These are phyloP conservation scores for Ambrosia artemisiifolia DNA, from an alignment of 129 eudicot species.

Conservation along the genomic window DNA sequence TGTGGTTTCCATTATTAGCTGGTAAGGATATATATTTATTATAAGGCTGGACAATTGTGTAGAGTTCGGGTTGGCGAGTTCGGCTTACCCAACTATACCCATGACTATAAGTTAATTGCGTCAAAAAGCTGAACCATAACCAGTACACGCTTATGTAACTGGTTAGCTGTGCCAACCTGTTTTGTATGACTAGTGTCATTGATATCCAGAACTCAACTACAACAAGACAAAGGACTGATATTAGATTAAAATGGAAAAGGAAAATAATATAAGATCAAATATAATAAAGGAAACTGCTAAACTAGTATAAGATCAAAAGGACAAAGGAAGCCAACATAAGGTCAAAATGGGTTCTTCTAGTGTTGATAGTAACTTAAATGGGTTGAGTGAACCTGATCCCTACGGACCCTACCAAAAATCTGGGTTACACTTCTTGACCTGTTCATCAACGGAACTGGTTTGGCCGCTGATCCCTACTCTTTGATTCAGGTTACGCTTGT, in stretches of 20 bases:
- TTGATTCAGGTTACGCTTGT: neutral
- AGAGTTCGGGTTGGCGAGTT: neutral
- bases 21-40: slow-evolving; percentile 46
- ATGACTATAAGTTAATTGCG: neutral
- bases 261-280: neutral
- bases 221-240: neutral
- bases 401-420: neutral
- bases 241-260: neutral
- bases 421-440: too few species aligned
- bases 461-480: neutral
- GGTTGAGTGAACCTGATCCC: neutral
- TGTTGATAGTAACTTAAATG: neutral
- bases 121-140: neutral
- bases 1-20: slow-evolving; percentile 97
- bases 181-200: neutral
- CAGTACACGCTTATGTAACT: neutral
- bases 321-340: too few species aligned
- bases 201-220: neutral
- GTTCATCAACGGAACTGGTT: too few species aligned
- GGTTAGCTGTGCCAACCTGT: neutral
- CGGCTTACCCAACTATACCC: neutral
- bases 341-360: too few species aligned
- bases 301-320: too few species aligned
- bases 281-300: neutral
- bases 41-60: neutral